Base-by-base conservation (phyloP, 2,329 filamentous ascomycete genomes). In the Cercospora sojina region DNA sequence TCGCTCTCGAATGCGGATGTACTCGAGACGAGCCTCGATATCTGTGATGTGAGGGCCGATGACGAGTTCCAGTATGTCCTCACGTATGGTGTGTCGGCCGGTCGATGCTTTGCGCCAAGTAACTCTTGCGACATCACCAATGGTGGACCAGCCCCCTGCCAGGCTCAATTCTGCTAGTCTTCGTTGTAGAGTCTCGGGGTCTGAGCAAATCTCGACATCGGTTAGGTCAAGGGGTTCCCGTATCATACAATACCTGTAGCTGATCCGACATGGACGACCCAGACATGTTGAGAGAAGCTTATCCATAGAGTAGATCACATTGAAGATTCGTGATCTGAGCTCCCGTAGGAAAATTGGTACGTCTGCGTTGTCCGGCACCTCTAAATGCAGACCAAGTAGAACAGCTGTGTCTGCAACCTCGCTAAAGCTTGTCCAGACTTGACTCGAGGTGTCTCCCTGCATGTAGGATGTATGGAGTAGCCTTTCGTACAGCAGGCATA, bases 271-370 rank as follows among this genome's bases (percentile, higher is more conserved):
- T n/a, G 70, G 70, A 13, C 70, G 62, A 10, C 71, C 73, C 1
- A 73, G 64, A 43, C 69, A 74, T 1, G 72, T 74, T 5, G 72
- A 69, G 5, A 71, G 59, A 9, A 73, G 72, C 32, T 73, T 73
- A 66, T 74, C 73, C 64, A 70, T 68, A 25, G 61, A 65, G 56
- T 66, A 74, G 18, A 71, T 63, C 10, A 67, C 64, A 29, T 71
- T 67, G 59, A 74, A 72, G 2, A 73, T 53, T 10, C 72, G 53
- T 5, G 66, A 59, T 2, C 71, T 67, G 3, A 71, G 64, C 57
- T 74, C 71, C 20, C 66, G 69, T 1, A 74, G 32, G 41, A 72
- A 69, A 38, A 74, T 70, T 2, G 72, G 70, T 5, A 71, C 68
- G 3, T 70, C 56, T 20, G 62, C 56, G 41, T 73, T 68, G 10